Base-by-base conservation (phyloP, 176 grass and related monocot species). In the Poa annua region DNA sequence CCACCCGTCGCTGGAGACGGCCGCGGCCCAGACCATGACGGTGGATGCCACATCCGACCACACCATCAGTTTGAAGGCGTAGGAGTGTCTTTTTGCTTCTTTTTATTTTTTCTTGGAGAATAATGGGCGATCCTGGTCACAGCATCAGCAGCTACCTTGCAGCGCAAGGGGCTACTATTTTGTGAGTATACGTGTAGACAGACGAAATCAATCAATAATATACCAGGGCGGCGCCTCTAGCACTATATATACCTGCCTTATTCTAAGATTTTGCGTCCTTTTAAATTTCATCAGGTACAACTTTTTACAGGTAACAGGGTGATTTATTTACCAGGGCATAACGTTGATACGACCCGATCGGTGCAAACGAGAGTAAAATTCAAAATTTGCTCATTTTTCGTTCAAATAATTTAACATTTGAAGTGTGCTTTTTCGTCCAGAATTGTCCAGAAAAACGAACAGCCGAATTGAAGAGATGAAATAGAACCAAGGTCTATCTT, bases 21-120 rank as follows among this genome's bases (percentile, higher is more conserved):
- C 84, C 20, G 73, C 60, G 0, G 42, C 68, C 49, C 73, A 80
- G 8, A 71, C 49, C 2, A 38, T 94, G 67, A 86, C 66, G 15
- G 80, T 82, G 66, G 80, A 82, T 12, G 49, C 79, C 1, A 21
- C 47, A 21, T 71, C 21, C n/a, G 50, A 71, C 14, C 32, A 56
- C 17, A 55, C 35, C n/a, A 71, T 81, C 16, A 22, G 10, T 6
- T 38, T 71, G n/a, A 13, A 69, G 14, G 13, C 10, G 29, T 80
- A 80, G 61, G 19, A 66, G 47, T n/a, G 4, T 56, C 20, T 22
- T 21, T 22, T 57, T 57, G 9, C 44, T 42, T 42, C 1, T 55
- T n/a, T 11, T 5, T 24, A 5, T 33, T 64, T 64, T 16, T 33
- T 64, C 26, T 32, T 33, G 13, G 61, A 64, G 61, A 64, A 64